Conservation (phyloP, 306 rosid species). For the Ziziphus jujuba region DNA sequence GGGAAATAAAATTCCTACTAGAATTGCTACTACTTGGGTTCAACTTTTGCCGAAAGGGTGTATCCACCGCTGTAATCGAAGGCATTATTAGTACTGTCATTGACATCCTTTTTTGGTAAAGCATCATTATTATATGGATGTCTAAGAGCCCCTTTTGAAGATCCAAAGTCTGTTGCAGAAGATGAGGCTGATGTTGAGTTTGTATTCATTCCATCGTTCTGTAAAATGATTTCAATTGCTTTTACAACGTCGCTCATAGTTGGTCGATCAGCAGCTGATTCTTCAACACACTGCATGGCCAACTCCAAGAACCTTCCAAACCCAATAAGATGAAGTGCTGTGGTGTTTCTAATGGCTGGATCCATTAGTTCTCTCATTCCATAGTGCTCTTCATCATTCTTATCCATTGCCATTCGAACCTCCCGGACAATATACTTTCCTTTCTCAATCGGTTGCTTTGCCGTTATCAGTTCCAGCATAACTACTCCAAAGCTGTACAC, state of each 20-base stretch:
- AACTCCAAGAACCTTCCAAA: slow-evolving; percentile 75
- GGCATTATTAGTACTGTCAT: slow-evolving; percentile 35
- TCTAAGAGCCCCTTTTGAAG: slow-evolving; percentile 41
- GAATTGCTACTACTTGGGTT: slow-evolving; percentile 60
- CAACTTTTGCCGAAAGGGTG: slow-evolving; percentile 55
- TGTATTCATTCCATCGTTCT: slow-evolving; percentile 84
- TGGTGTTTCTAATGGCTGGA: slow-evolving; percentile 47
- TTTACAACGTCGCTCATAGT: slow-evolving; percentile 88
- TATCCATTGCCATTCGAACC: slow-evolving; percentile 44
- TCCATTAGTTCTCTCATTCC: slow-evolving; percentile 74
- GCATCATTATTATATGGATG: slow-evolving; percentile 71
- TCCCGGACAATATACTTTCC: slow-evolving; percentile 86
- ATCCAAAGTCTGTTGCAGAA: slow-evolving; percentile 78
- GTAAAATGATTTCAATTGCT: slow-evolving; percentile 63
- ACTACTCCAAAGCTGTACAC: slow-evolving; percentile 94
- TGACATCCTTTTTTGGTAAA: slow-evolving; percentile 50
- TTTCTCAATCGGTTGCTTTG: slow-evolving; percentile 82
- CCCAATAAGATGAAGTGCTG: slow-evolving; percentile 42
- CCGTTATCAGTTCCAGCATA: slow-evolving; percentile 79
- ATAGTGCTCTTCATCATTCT: slow-evolving; percentile 53
- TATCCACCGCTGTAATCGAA: slow-evolving; percentile 85
- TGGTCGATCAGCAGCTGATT: slow-evolving; percentile 78
- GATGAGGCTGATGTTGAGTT: slow-evolving; percentile 86
- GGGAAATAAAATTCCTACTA: not conserved
- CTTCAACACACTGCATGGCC: slow-evolving; percentile 85